Percentiles rank a stretch among this genome's conserved stretches.
These are phyloP conservation scores for Acacia crassicarpa DNA, from an alignment of 306 rosid species.

Conservation along the genomic window DNA sequence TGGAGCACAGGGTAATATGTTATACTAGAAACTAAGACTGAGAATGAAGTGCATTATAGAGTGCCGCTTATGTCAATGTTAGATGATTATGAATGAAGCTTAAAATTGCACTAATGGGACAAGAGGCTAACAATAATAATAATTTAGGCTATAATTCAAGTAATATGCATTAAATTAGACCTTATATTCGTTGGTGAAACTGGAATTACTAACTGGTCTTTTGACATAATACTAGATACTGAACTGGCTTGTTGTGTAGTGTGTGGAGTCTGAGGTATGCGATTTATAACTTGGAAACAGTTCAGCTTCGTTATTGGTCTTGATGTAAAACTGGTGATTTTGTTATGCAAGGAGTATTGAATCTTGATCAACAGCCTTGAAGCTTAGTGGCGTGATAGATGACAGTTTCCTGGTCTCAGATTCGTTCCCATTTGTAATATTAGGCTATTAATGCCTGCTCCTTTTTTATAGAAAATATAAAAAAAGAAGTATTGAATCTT, in stretches of 20 bases:
- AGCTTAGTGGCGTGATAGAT: too few species aligned
- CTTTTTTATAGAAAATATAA: too few species aligned
- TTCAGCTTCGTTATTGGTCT: neutral
- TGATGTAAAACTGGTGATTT: constrained; percentile 5
- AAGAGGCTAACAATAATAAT: neutral
- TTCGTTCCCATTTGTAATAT: too few species aligned
- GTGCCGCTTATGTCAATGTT: neutral
- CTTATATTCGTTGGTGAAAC: neutral
- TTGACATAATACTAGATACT: neutral
- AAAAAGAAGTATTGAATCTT: neutral
- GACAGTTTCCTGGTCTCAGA: too few species aligned
- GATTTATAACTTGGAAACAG: neutral
- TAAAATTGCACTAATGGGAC: neutral
- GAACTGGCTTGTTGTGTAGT: neutral
- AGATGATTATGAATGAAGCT: neutral
- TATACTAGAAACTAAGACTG: neutral
- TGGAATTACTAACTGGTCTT: neutral
- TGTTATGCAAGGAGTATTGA: neutral
- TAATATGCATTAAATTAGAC: constrained; percentile 1
- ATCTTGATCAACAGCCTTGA: neutral
- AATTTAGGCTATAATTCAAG: constrained; percentile 3
- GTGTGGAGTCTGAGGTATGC: neutral
- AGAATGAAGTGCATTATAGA: neutral
- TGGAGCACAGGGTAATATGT: constrained; percentile 26
- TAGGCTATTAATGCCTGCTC: too few species aligned